Conservation (phyloP, 2,329 filamentous ascomycete species). For the Aureobasidium sp. region DNA sequence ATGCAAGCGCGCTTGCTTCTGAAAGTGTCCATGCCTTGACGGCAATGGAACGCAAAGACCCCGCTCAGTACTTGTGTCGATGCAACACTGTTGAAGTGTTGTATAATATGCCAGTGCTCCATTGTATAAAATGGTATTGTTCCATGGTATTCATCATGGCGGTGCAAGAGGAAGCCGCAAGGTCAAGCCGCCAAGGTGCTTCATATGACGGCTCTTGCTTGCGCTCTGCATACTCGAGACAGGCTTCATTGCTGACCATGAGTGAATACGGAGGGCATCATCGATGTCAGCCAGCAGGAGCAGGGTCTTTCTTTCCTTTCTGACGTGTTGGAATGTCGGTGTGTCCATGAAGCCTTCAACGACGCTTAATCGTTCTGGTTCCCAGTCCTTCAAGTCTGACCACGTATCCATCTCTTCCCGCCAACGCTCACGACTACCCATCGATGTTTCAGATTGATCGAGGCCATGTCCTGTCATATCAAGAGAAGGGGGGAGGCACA, state of each 20-base stretch:
- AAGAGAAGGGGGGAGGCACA: neutral
- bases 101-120: neutral
- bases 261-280: neutral
- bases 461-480: neutral
- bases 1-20: slow-evolving; percentile 2
- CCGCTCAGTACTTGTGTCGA: neutral
- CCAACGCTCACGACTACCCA: neutral
- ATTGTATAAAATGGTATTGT: slow-evolving; percentile 3
- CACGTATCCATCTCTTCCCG: neutral
- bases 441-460: neutral
- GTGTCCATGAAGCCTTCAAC: neutral
- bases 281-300: neutral
- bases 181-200: neutral
- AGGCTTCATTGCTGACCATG: neutral
- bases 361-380: neutral
- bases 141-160: neutral
- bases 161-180: neutral
- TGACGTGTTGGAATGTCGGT: neutral
- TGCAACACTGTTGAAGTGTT: slow-evolving; percentile 13
- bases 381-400: neutral
- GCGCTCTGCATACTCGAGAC: neutral
- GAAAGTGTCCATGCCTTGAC: slow-evolving; percentile 4
- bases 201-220: neutral
- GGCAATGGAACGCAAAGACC: neutral
- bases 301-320: neutral